Evolutionary conservation across 116 monocot species (phyloP).

Genomic region (Posidonia oceanica): DNA sequence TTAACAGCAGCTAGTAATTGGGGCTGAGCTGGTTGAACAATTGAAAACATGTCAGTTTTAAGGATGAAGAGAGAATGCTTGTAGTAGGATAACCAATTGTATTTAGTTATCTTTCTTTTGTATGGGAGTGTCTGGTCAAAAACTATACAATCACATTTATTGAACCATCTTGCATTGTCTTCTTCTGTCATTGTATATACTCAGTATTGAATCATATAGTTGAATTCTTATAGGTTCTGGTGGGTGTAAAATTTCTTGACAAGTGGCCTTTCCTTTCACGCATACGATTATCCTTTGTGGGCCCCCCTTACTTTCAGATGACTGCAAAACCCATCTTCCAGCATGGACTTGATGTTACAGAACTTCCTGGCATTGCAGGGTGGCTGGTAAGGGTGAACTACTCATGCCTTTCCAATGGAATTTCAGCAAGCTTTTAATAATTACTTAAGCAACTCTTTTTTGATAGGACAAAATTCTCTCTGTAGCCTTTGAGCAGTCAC

Average conservation of each 20-base stretch:
- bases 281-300: slow-evolving; percentile 61
- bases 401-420: not conserved
- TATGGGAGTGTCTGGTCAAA: no score
- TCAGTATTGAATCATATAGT: not conserved
- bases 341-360: slow-evolving; percentile 27
- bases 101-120: no score
- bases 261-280: slow-evolving; percentile 81
- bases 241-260: slow-evolving; percentile 63
- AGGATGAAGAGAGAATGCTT: no score
- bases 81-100: no score
- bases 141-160: no score
- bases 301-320: slow-evolving; percentile 72
- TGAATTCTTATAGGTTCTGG: slow-evolving; percentile 36
- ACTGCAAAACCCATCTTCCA: slow-evolving; percentile 30
- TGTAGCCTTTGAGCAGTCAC: slow-evolving; percentile 71
- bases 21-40: no score
- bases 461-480: slow-evolving; percentile 67
- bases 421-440: not conserved
- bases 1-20: no score
- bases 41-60: no score
- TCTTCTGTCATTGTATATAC: not conserved
- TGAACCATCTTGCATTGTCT: no score
- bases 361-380: slow-evolving; percentile 33
- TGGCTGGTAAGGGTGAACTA: slow-evolving; percentile 18
- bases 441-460: not conserved